A percentile compares a stretch with the other conserved stretches of the same genome.
Evolutionary conservation across 192 early-diverging fungal species (phyloP).

Genomic region (Coemansia guatemalensis): DNA sequence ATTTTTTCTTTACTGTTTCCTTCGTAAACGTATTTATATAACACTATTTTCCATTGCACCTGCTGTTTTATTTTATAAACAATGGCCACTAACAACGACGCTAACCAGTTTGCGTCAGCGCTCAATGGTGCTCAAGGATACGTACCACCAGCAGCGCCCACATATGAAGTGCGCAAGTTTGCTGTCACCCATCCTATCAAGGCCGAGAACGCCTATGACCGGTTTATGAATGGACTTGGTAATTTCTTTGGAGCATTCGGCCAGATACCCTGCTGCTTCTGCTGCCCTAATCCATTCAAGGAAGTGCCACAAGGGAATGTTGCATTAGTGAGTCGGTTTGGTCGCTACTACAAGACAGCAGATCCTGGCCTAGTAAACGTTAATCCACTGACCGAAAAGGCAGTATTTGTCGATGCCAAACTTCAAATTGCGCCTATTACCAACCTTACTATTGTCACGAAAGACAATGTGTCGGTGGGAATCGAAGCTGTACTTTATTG

Average conservation of each 20-base stretch:
- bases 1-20: background rate
- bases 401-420: conserved; percentile 58
- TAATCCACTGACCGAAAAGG: conserved; percentile 49
- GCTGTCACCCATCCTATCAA: conserved; percentile 22
- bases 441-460: conserved; percentile 77
- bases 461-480: conserved; percentile 84
- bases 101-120: background rate
- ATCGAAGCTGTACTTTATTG: conserved; percentile 91
- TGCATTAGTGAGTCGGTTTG: conserved; percentile 51
- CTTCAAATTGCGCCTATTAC: conserved; percentile 66
- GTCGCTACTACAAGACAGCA: conserved; percentile 57
- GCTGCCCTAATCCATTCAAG: conserved; percentile 54
- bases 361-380: conserved; percentile 60
- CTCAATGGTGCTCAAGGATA: conserved; percentile 12
- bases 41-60: background rate
- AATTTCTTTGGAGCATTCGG: conserved; percentile 41
- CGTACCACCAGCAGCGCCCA: conserved; percentile 14
- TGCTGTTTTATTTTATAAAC: background rate
- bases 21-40: background rate
- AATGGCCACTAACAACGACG: conserved; percentile 8
- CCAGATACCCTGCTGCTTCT: conserved; percentile 52
- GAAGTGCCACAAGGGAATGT: conserved; percentile 47
- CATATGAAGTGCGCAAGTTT: conserved; percentile 35
- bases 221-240: conserved; percentile 39
- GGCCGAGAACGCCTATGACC: conserved; percentile 28